A percentile compares a stretch with the other conserved stretches of the same genome.
Evolutionary conservation across 371 early-diverging fungal genomes (phyloP).

Genomic region (Phascolomyces articulosus): DNA sequence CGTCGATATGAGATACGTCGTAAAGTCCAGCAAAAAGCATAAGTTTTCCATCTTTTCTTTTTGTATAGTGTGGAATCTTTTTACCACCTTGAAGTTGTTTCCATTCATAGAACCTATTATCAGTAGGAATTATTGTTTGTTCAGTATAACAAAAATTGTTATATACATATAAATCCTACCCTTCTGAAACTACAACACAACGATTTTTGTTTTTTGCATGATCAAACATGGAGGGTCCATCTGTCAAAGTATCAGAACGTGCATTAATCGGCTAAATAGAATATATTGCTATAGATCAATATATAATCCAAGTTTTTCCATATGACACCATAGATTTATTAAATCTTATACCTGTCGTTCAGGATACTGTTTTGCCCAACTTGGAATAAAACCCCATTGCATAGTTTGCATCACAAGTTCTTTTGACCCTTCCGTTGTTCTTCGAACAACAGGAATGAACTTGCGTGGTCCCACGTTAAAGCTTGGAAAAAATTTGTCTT

Average conservation of each 20-base stretch:
- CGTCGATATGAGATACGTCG: slow-evolving; percentile 45
- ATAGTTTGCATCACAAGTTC: slow-evolving; percentile 50
- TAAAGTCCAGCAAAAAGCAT: slow-evolving; percentile 69
- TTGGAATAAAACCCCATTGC: slow-evolving; percentile 72
- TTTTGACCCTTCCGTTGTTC: slow-evolving; percentile 27
- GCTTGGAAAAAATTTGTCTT: slow-evolving; percentile 44
- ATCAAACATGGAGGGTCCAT: slow-evolving; percentile 56
- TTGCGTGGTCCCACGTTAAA: slow-evolving; percentile 68
- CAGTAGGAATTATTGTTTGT: too few relatives aligned
- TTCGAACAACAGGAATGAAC: slow-evolving; percentile 56
- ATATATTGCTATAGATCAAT: neutral
- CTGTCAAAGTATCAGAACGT: slow-evolving; percentile 64
- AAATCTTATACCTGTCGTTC: slow-evolving; percentile 29
- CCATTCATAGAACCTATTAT: slow-evolving; percentile 81
- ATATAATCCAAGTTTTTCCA: neutral
- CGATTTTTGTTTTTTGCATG: slow-evolving; percentile 58
- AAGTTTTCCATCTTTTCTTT: slow-evolving; percentile 58
- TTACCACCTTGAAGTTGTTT: slow-evolving; percentile 47
- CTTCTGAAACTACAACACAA: slow-evolving; percentile 72
- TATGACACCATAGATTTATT: neutral
- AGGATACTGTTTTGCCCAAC: slow-evolving; percentile 46
- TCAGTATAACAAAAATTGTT: too few relatives aligned
- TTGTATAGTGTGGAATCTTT: slow-evolving; percentile 61
- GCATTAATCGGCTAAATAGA: slow-evolving; percentile 59
- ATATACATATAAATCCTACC: slow-evolving; percentile 32